Conservation (phyloP, 2,329 filamentous ascomycete species). For the Colletotrichum viniferum region DNA sequence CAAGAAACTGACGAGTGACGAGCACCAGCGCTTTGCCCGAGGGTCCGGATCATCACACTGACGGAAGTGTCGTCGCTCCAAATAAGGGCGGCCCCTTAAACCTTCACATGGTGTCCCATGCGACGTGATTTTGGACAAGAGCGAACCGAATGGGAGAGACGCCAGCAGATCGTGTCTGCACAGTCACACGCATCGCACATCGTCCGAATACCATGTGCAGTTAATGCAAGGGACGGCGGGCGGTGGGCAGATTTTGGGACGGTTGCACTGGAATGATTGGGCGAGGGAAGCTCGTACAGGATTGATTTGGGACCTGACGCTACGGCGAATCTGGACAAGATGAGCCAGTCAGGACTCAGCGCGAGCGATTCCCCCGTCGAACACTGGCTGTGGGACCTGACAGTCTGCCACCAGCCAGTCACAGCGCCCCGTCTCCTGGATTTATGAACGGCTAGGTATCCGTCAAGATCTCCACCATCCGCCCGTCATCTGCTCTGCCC, state of each 20-base stretch:
- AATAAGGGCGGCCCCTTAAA: not conserved
- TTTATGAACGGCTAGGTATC: not conserved
- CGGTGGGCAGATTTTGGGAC: not conserved
- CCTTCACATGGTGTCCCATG: slow-evolving; percentile 4
- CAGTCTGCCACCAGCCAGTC: not conserved
- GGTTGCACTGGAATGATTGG: not conserved
- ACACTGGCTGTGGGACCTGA: not conserved
- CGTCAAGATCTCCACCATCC: not conserved
- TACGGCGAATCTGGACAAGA: not conserved
- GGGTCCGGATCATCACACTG: not conserved
- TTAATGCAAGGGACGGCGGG: not conserved
- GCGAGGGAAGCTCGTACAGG: not conserved
- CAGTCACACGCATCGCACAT: not conserved
- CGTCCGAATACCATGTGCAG: not conserved
- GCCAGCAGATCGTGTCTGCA: not conserved
- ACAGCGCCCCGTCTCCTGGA: not conserved
- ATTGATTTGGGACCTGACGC: slow-evolving; percentile 3
- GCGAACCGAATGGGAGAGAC: not conserved
- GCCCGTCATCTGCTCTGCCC: not conserved
- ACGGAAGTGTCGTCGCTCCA: not conserved
- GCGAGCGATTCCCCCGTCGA: not conserved
- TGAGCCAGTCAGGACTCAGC: not conserved
- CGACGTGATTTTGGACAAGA: not conserved
- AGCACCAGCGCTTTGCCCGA: not conserved
- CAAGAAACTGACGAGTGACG: not conserved